A percentile compares a stretch with the other conserved stretches of the same genome.
These are phyloP conservation scores for Trichophyton benhamiae DNA, from an alignment of 2,329 filamentous ascomycete genomes.

Conservation along the genomic window DNA sequence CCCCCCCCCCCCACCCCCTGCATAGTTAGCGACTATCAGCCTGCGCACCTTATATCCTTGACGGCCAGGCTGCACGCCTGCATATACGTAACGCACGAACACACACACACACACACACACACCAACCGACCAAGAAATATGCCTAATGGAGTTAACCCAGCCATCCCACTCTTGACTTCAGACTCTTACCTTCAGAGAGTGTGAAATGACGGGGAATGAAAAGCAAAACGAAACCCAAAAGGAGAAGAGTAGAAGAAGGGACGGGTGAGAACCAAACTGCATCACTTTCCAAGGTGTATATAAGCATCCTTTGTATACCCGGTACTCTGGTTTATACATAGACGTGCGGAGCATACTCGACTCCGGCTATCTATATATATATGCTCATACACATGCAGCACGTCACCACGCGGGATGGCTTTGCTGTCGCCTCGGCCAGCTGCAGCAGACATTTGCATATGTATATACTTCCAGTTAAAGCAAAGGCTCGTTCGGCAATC, in stretches of 20 bases:
- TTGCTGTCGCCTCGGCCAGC: background rate
- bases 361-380: background rate
- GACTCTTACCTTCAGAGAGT: background rate
- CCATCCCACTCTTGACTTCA: background rate
- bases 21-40: background rate
- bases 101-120: background rate
- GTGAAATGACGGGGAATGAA: too few relatives aligned
- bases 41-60: background rate
- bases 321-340: background rate
- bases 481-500: background rate
- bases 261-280: background rate
- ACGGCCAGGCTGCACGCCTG: background rate
- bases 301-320: background rate
- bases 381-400: background rate
- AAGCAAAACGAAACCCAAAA: background rate
- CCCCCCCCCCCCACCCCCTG: too few relatives aligned
- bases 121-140: background rate
- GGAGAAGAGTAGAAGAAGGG: background rate
- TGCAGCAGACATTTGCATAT: background rate
- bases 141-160: background rate
- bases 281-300: background rate
- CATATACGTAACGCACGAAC: constrained; percentile 1
- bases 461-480: background rate
- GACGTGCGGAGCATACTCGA: background rate
- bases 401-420: background rate